phyloP scores from a whole-genome alignment of 1,284 basidiomycete genomes.

The Cutaneotrichosporon cutaneum region DNA sequence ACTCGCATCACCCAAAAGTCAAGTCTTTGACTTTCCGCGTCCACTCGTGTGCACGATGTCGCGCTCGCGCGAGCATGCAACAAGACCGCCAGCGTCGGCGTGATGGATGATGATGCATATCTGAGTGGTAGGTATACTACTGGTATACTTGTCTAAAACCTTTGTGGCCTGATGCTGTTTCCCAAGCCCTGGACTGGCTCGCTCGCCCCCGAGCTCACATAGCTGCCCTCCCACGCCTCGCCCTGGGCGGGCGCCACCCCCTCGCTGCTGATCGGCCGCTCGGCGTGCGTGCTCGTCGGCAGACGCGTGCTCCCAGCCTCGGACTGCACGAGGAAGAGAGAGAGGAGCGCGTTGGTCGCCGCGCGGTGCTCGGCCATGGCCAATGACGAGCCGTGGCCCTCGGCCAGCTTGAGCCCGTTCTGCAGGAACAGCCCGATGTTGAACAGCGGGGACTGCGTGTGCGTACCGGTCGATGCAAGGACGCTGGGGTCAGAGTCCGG shows the following conservation, averaged over 20 bases:
- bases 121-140: slow-evolving; percentile 13
- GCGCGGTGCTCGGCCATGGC: slow-evolving; percentile 95
- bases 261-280: slow-evolving; percentile 12
- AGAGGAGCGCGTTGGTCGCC: slow-evolving; percentile 48
- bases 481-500: slow-evolving; percentile 58
- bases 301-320: slow-evolving; percentile 14
- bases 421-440: slow-evolving; percentile 92
- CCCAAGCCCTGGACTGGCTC: slow-evolving; percentile 22
- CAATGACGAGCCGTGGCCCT: slow-evolving; percentile 89
- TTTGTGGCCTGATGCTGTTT: slow-evolving; percentile 15
- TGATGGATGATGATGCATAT: slow-evolving; percentile 21
- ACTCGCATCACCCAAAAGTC: neutral
- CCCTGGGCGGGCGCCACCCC: slow-evolving; percentile 1
- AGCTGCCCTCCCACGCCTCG: slow-evolving; percentile 15
- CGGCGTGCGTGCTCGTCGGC: slow-evolving; percentile 18
- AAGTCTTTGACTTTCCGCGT: too few relatives aligned
- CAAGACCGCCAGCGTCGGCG: neutral
- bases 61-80: neutral
- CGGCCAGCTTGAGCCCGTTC: slow-evolving; percentile 77
- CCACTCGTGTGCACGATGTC: neutral
- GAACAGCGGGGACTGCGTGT: slow-evolving; percentile 84
- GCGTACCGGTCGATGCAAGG: slow-evolving; percentile 86
- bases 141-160: slow-evolving; percentile 15
- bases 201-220: slow-evolving; percentile 8
- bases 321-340: slow-evolving; percentile 43